Conservation (phyloP, 1,284 basidiomycete species). For the Pterulicium gracile region DNA sequence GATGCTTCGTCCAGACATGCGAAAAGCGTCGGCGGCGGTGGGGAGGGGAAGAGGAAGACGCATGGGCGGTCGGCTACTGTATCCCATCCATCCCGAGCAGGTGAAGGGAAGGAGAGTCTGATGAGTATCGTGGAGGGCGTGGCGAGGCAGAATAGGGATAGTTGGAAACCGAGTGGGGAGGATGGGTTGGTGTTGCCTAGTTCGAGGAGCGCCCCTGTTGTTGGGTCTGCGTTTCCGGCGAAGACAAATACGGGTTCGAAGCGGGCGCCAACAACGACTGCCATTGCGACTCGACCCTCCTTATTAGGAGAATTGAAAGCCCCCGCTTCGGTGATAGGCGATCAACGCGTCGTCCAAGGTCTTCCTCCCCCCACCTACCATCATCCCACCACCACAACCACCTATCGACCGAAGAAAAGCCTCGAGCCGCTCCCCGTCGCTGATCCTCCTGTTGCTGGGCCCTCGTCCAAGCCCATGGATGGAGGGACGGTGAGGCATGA, state of each 20-base stretch:
- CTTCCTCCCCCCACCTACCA: too few relatives aligned
- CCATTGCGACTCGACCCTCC: neutral
- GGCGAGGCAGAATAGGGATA: slow-evolving; percentile 28
- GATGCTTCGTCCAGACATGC: neutral
- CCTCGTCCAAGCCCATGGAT: neutral
- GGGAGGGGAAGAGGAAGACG: slow-evolving; percentile 3
- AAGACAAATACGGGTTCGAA: too few relatives aligned
- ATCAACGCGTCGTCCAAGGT: neutral
- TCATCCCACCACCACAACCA: too few relatives aligned
- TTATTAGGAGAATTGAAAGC: neutral
- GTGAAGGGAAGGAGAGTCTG: slow-evolving; percentile 29
- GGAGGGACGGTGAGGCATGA: neutral
- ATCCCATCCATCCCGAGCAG: slow-evolving; percentile 1
- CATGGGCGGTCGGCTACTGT: neutral
- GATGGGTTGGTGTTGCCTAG: slow-evolving; percentile 10
- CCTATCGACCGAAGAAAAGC: too few relatives aligned
- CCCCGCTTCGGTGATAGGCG: neutral
- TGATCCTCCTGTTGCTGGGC: neutral
- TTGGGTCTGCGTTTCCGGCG: too few relatives aligned
- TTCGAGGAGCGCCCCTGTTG: too few relatives aligned
- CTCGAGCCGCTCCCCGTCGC: neutral
- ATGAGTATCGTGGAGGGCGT: slow-evolving; percentile 63
- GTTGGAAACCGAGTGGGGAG: slow-evolving; percentile 13
- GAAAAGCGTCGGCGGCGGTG: slow-evolving; percentile 1
- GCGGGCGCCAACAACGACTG: too few relatives aligned